Percentiles rank a stretch among this genome's conserved stretches.
These are phyloP conservation scores for Oryza rufipogon DNA, from an alignment of 176 grass and related monocot species.

Conservation along the genomic window DNA sequence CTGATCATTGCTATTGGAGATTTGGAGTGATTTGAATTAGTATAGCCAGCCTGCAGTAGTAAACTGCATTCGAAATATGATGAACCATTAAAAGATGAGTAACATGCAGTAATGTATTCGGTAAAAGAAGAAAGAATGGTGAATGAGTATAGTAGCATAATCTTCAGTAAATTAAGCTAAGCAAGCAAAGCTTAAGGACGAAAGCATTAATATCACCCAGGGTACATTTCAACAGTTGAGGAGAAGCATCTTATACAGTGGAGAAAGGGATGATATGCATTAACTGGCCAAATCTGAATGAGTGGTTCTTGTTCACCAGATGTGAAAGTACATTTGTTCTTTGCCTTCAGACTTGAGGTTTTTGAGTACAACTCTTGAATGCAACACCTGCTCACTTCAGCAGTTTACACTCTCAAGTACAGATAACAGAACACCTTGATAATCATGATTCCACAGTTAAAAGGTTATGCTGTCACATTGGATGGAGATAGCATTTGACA, in stretches of 20 bases:
- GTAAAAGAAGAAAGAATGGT: neutral
- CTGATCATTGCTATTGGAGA: neutral
- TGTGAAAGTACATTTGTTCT: neutral
- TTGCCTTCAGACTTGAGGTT: neutral
- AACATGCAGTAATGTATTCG: neutral
- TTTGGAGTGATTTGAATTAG: neutral
- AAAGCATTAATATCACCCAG: neutral
- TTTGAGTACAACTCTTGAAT: slow-evolving; percentile 11
- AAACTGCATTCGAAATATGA: no score
- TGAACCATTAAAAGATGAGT: neutral
- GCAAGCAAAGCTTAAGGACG: slow-evolving; percentile 12
- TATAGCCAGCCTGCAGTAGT: no score
- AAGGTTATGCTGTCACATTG: neutral
- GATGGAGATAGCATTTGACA: slow-evolving; percentile 29
- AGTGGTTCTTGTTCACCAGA: neutral
- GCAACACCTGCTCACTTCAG: slow-evolving; percentile 7
- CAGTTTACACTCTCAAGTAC: neutral
- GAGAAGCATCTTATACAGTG: neutral
- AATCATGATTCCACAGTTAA: slow-evolving; percentile 28
- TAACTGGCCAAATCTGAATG: slow-evolving; percentile 33
- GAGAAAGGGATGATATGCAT: slow-evolving; percentile 23
- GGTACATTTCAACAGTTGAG: slow-evolving; percentile 15
- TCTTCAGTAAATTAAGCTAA: neutral
- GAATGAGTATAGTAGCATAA: neutral
- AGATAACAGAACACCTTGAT: slow-evolving; percentile 3